phyloP scores from a whole-genome alignment of 2,329 filamentous ascomycete genomes.

The Byssochlamys sp. region DNA sequence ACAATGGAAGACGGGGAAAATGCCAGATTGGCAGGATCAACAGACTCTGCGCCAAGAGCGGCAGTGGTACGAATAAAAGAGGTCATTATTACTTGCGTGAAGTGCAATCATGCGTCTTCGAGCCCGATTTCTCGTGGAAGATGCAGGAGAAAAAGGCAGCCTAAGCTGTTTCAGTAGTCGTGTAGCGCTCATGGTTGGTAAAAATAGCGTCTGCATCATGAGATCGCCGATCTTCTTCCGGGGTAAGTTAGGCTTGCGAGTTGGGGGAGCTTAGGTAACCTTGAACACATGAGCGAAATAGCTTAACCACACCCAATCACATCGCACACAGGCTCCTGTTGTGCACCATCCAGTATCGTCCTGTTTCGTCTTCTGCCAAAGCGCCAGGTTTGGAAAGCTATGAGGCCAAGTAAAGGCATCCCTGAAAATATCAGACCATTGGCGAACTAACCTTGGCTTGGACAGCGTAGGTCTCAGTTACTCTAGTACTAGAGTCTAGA shows the following conservation, averaged over 20 bases:
- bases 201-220: background rate
- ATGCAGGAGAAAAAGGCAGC: background rate
- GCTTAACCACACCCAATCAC: background rate
- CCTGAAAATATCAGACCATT: background rate
- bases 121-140: background rate
- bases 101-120: background rate
- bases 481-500: background rate
- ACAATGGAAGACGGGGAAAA: background rate
- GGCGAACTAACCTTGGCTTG: background rate
- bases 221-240: background rate
- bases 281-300: background rate
- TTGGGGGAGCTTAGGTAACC: background rate
- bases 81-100: background rate
- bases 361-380: background rate
- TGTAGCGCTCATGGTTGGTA: background rate
- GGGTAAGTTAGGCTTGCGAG: background rate
- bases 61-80: background rate
- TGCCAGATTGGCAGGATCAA: background rate
- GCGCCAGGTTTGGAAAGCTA: background rate
- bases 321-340: background rate
- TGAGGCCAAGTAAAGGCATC: background rate
- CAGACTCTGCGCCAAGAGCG: background rate
- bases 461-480: background rate
- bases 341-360: background rate
- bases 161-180: background rate